Conservation (phyloP, 257 asterid species). For the Solanum microdontum region DNA sequence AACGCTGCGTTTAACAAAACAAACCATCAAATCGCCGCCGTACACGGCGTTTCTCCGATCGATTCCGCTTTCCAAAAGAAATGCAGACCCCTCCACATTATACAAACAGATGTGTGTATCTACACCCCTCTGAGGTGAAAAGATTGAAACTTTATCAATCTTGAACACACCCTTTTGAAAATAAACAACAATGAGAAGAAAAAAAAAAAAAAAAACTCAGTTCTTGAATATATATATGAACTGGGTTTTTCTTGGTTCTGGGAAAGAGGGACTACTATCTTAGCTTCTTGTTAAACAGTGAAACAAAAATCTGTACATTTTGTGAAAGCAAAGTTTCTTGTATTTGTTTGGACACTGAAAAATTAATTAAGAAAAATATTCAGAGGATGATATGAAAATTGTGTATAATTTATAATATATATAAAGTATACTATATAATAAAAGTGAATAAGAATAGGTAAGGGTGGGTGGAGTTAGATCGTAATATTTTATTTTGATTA, state of each 20-base stretch:
- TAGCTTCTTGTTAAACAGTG: not conserved
- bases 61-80: constrained; percentile 14
- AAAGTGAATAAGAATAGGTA: constrained; percentile 24
- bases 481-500: not conserved
- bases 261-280: not conserved
- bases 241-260: not conserved
- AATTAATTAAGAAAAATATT: not conserved
- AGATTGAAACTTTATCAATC: not conserved
- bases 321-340: not conserved
- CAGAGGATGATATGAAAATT: not conserved
- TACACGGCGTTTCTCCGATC: constrained; percentile 37
- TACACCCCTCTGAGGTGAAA: not conserved
- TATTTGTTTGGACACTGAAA: not conserved
- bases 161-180: not conserved
- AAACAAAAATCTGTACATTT: not conserved
- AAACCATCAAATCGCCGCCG: constrained; percentile 38
- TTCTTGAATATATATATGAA: not conserved
- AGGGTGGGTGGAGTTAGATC: constrained; percentile 33
- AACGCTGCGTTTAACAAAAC: constrained; percentile 29
- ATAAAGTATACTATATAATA: not conserved
- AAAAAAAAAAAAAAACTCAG: not conserved
- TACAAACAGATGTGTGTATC: not conserved
- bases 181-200: not conserved
- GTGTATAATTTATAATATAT: not conserved
- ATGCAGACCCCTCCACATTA: constrained; percentile 49